Evolutionary conservation across 2,329 filamentous ascomycete genomes (phyloP).

Genomic region (Talaromyces sp.): DNA sequence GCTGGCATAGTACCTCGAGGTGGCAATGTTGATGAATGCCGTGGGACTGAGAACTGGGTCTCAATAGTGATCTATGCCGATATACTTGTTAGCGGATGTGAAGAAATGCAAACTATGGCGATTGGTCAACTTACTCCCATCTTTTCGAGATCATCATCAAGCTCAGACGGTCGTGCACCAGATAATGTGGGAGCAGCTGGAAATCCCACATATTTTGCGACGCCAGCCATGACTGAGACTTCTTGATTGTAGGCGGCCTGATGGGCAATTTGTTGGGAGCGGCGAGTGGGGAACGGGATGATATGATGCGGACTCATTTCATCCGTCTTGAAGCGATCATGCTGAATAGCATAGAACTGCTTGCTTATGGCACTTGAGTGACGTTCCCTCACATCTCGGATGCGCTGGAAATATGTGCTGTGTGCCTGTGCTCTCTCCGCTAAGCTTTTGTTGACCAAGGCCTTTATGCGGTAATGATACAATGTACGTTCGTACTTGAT

Average conservation of each 20-base stretch:
- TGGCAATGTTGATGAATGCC: conserved; percentile 30
- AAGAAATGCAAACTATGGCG: not conserved
- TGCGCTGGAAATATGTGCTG: conserved; percentile 85
- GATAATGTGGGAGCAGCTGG: conserved; percentile 87
- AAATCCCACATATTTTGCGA: conserved; percentile 95
- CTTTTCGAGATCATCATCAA: conserved; percentile 84
- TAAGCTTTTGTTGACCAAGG: conserved; percentile 73
- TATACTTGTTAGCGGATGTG: not conserved
- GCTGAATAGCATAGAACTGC: conserved; percentile 91
- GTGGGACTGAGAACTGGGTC: conserved; percentile 23
- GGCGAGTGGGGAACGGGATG: conserved; percentile 76
- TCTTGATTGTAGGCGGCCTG: conserved; percentile 93
- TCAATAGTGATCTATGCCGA: conserved; percentile 33
- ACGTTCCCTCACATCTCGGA: conserved; percentile 79
- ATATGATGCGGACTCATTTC: conserved; percentile 80
- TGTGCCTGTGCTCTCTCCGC: conserved; percentile 84
- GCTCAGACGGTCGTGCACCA: conserved; percentile 69
- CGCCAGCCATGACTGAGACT: conserved; percentile 84
- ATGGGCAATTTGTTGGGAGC: conserved; percentile 76
- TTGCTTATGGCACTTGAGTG: conserved; percentile 80
- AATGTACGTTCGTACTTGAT: conserved; percentile 74
- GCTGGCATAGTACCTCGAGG: conserved; percentile 35
- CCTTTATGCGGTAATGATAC: conserved; percentile 71
- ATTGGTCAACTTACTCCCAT: conserved; percentile 71
- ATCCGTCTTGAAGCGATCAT: conserved; percentile 77